phyloP scores from a whole-genome alignment of 2,329 filamentous ascomycete genomes.

The Scedosporium boydii region DNA sequence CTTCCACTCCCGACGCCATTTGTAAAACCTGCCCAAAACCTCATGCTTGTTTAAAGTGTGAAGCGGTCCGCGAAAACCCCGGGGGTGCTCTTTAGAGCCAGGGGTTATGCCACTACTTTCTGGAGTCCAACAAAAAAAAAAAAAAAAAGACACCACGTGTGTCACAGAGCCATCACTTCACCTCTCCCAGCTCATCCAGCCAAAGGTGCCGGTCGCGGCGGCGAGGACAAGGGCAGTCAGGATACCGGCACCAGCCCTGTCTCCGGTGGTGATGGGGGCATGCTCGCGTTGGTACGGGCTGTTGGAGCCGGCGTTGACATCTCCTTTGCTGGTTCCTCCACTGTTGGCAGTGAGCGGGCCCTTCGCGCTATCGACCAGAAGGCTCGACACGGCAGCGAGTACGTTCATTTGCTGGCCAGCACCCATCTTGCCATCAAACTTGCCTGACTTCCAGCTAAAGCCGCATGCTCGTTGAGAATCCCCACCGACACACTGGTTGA shows the following conservation, averaged over 20 bases:
- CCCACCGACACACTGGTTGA: slow-evolving; percentile 44
- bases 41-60: neutral
- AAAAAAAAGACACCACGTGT: neutral
- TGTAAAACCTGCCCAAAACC: neutral
- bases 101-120: neutral
- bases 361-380: slow-evolving; percentile 32
- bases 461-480: slow-evolving; percentile 39
- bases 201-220: slow-evolving; percentile 29
- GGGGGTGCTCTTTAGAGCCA: no score
- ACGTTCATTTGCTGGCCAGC: slow-evolving; percentile 54
- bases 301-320: slow-evolving; percentile 31
- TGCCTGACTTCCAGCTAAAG: slow-evolving; percentile 40
- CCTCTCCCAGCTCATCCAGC: slow-evolving; percentile 37
- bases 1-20: neutral
- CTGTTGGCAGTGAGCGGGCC: slow-evolving; percentile 33
- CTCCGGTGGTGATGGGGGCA: slow-evolving; percentile 30
- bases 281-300: slow-evolving; percentile 22
- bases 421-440: slow-evolving; percentile 44
- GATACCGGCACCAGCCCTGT: slow-evolving; percentile 38
- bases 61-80: neutral
- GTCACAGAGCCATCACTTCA: slow-evolving; percentile 11
- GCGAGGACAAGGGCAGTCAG: slow-evolving; percentile 35
- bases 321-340: slow-evolving; percentile 42
- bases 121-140: neutral
- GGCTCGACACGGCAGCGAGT: slow-evolving; percentile 44